Evolutionary conservation across 73 alveolate genomes (phyloP), one percentile per base, ranked within the genome.

Genomic region (Paramecium sexaurelia): DNA sequence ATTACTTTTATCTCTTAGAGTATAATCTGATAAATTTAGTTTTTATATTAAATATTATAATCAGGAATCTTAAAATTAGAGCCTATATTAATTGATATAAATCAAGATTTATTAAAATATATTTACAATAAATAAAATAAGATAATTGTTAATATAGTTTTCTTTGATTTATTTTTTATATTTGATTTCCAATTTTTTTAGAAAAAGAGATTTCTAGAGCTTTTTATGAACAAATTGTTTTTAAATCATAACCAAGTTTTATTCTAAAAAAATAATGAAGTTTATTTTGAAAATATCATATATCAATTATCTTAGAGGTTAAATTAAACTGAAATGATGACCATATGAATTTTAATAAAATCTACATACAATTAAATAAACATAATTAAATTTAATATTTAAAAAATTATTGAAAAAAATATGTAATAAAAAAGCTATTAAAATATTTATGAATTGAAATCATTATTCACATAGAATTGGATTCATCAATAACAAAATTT

Each of bases 31-130:
- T 61, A 61, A 61, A 61, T 61, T 29, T 61, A 32, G 83, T 61
- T 61, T 61, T 26, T 61, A 29, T 61, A 26, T 61, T 61, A 26
- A 51, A 61, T 61, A 61, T 61, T 61, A 24, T 61, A 22, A 61
- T 61, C 39, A 61, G 83, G 83, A 61, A 61, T 61, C 83, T 61
- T 61, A 29, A 26, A 29, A 61, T 45, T 41, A 29, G 67, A 51
- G 17, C 67, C 15, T n/a, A 17, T 51, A 51, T 51, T 51, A 51
- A 51, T 51, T 51, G 17, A 51, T 17, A 17, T 3, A 17, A 51
- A 15, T 51, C 19, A 51, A 51, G 67, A 51, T 51, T 51, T 51
- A 51, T 17, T 29, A 51, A 51, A 15, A 51, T 51, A 51, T 51
- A 51, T 51, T 45, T 15, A 51, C 67, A 51, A 51, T 51, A 17